phyloP scores from a whole-genome alignment of 2,329 filamentous ascomycete genomes.

The Colletotrichum coccodes region DNA sequence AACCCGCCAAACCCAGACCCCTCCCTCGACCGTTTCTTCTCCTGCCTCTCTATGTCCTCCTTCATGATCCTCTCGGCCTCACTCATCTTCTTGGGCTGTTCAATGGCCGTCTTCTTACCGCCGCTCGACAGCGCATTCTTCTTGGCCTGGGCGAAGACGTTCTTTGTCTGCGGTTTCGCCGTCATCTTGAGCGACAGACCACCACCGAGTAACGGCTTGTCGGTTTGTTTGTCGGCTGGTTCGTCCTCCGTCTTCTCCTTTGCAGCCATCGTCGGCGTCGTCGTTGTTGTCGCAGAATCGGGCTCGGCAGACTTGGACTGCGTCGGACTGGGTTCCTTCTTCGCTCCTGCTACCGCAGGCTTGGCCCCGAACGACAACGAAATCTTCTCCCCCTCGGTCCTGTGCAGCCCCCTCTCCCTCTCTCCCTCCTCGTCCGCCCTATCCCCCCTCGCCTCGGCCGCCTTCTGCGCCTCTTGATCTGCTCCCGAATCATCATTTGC shows the following conservation, averaged over 20 bases:
- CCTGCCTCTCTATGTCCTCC: slow-evolving; percentile 81
- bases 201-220: slow-evolving; percentile 34
- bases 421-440: slow-evolving; percentile 52
- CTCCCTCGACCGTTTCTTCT: slow-evolving; percentile 71
- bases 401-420: slow-evolving; percentile 60
- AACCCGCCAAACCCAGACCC: slow-evolving; percentile 55
- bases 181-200: slow-evolving; percentile 73
- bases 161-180: slow-evolving; percentile 75
- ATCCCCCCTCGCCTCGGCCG: slow-evolving; percentile 58
- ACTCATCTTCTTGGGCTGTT: slow-evolving; percentile 83
- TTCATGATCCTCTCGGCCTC: slow-evolving; percentile 92
- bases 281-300: slow-evolving; percentile 35
- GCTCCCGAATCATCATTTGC: slow-evolving; percentile 82
- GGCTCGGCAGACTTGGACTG: slow-evolving; percentile 33
- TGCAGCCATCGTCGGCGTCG: slow-evolving; percentile 4
- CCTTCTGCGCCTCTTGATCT: slow-evolving; percentile 81
- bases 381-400: slow-evolving; percentile 80
- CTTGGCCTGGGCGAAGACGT: slow-evolving; percentile 75
- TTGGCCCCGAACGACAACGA: slow-evolving; percentile 73
- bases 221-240: slow-evolving; percentile 12
- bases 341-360: slow-evolving; percentile 36
- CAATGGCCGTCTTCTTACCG: slow-evolving; percentile 69
- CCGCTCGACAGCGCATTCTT: slow-evolving; percentile 75
- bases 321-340: slow-evolving; percentile 29
- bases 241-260: slow-evolving; percentile 34